Conservation (phyloP, 306 rosid genomes). For the peach (Prunus persica) region Prunus_persica_NCBIv2 NC_034013.1:15262001-15262500, state of each 20-base stretch:
- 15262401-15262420: constrained; percentile 58
- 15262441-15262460: constrained; percentile 33
- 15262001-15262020: too few species aligned
- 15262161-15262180: background rate
- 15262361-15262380: constrained; percentile 22
- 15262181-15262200: constrained; percentile 8
- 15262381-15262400: constrained; percentile 34
- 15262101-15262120: background rate
- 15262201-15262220: constrained; percentile 21
- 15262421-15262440: constrained; percentile 39
- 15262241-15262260: constrained; percentile 26
- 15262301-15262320: constrained; percentile 14
- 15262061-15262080: background rate
- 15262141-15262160: background rate
- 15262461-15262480: constrained; percentile 34
- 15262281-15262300: constrained; percentile 22
- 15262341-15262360: background rate
- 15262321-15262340: background rate
- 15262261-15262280: constrained; percentile 28
- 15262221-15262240: constrained; percentile 6
- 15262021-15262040: background rate
- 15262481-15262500: constrained; percentile 12
- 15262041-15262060: background rate
- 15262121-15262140: background rate
- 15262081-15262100: background rate